Evolutionary conservation across 2,329 filamentous ascomycete genomes (phyloP).

Genomic region (Colletotrichum liriopes): DNA sequence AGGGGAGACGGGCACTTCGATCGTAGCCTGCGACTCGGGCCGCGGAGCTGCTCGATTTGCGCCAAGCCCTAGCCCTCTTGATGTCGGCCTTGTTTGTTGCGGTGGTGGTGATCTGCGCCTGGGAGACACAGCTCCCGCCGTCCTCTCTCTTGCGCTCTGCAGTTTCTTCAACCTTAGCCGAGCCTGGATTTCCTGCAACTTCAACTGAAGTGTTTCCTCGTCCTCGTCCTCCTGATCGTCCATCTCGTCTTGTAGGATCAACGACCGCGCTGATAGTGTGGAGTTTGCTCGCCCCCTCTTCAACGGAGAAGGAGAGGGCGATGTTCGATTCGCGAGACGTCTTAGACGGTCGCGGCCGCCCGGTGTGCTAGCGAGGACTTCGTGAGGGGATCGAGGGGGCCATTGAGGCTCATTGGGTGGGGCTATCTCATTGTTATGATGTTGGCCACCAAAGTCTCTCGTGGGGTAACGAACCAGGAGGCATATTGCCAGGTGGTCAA

Average conservation of each 20-base stretch:
- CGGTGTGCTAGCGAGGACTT: constrained; percentile 78
- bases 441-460: constrained; percentile 17
- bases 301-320: constrained; percentile 78
- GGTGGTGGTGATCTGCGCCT: constrained; percentile 28
- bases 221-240: constrained; percentile 77
- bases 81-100: constrained; percentile 42
- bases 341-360: constrained; percentile 84
- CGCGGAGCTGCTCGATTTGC: constrained; percentile 30
- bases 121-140: constrained; percentile 46
- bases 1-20: constrained; percentile 84
- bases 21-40: constrained; percentile 47
- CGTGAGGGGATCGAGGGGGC: constrained; percentile 78
- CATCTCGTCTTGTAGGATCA: constrained; percentile 43
- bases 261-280: constrained; percentile 45
- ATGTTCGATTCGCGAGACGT: constrained; percentile 75
- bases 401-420: constrained; percentile 67
- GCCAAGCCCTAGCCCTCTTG: constrained; percentile 49
- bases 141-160: constrained; percentile 72
- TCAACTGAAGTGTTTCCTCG: constrained; percentile 89
- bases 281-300: constrained; percentile 61
- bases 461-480: constrained; percentile 41
- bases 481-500: constrained; percentile 40
- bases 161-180: constrained; percentile 89
- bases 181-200: constrained; percentile 91
- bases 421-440: constrained; percentile 42